Conservation (phyloP, 192 early-diverging fungal species). For the Coemansia interrupta region DNA sequence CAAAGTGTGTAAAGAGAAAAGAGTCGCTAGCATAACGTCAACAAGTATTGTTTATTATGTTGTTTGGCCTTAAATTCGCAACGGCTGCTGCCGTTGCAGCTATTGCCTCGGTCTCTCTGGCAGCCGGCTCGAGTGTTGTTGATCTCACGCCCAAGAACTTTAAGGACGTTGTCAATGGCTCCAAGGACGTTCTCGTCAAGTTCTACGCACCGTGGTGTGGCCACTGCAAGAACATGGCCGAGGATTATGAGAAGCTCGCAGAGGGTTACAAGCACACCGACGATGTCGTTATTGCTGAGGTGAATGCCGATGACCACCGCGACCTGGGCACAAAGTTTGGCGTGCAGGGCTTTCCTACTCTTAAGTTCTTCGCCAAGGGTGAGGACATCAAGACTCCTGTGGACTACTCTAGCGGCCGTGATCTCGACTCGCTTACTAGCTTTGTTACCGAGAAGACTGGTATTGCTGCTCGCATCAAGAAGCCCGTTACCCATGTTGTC, state of each 20-base stretch:
- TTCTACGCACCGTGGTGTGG: constrained; percentile 91
- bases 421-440: constrained; percentile 67
- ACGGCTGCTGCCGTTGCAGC: constrained; percentile 29
- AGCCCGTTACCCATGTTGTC: constrained; percentile 61
- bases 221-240: constrained; percentile 74
- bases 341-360: constrained; percentile 82
- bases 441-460: constrained; percentile 85
- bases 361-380: constrained; percentile 93
- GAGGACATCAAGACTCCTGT: constrained; percentile 62
- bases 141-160: constrained; percentile 52
- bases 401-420: constrained; percentile 80
- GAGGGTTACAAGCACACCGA: constrained; percentile 68
- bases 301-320: constrained; percentile 83
- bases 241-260: constrained; percentile 77
- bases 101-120: constrained; percentile 32
- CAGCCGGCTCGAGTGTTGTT: constrained; percentile 29
- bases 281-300: constrained; percentile 85
- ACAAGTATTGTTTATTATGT: constrained; percentile 14
- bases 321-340: constrained; percentile 73
- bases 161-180: constrained; percentile 61
- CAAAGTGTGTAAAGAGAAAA: not conserved
- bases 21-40: not conserved
- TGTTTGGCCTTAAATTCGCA: constrained; percentile 37
- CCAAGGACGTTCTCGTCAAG: constrained; percentile 73
- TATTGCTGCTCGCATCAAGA: constrained; percentile 64